A percentile compares a stretch with the other conserved stretches of the same genome.
Conservation (phyloP, 441 rosid genomes). For the California macrophylla region DNA sequence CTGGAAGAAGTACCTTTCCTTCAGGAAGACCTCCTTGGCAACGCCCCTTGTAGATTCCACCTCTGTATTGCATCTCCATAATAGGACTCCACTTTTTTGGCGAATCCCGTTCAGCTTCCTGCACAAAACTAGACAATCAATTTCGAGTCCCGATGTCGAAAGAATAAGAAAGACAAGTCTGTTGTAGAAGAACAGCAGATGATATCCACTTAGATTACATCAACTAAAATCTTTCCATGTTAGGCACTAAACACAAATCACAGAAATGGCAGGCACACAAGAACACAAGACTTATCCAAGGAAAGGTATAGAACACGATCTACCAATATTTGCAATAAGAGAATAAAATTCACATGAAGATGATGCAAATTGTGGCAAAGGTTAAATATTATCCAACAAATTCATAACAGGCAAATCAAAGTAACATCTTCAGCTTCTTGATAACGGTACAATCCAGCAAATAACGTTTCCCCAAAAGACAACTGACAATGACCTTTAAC, state of each 20-base stretch:
- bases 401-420: neutral
- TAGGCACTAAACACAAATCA: neutral
- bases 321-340: neutral
- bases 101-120: conserved; percentile 86
- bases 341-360: neutral
- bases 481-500: no score
- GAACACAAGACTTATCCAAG: neutral
- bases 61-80: conserved; percentile 81
- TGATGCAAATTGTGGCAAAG: neutral
- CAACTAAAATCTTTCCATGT: neutral
- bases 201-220: neutral
- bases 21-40: conserved; percentile 99
- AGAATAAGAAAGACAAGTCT: neutral
- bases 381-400: neutral
- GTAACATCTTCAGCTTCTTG: neutral
- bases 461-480: neutral
- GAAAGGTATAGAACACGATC: neutral
- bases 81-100: conserved; percentile 77
- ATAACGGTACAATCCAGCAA: neutral
- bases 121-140: conserved; percentile 19
- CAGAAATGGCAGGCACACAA: neutral
- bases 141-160: neutral
- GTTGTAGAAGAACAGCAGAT: neutral
- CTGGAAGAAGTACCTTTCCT: conserved; percentile 58
- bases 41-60: conserved; percentile 68